Percentiles rank a stretch among this genome's conserved stretches.
phyloP scores from a whole-genome alignment of 1,284 basidiomycete species.

The Tremellales sp. region DNA sequence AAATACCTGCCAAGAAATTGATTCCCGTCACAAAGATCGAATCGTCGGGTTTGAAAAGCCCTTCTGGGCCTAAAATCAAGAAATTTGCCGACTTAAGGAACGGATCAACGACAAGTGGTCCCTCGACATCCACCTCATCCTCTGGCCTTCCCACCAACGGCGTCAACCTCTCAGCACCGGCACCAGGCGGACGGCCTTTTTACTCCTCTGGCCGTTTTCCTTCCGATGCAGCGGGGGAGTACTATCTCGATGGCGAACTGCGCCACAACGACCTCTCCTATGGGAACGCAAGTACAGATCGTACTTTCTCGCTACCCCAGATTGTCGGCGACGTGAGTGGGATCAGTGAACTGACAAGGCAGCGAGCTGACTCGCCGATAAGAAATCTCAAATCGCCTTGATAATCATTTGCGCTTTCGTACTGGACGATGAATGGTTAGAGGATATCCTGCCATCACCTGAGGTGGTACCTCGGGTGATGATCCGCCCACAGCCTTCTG shows the following conservation, averaged over 20 bases:
- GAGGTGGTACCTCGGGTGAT: slow-evolving; percentile 30
- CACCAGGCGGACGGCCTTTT: slow-evolving; percentile 29
- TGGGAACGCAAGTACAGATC: slow-evolving; percentile 17
- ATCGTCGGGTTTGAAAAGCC: background rate
- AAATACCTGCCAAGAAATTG: background rate
- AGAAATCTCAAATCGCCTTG: slow-evolving; percentile 38
- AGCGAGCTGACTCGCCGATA: background rate
- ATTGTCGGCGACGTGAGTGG: slow-evolving; percentile 38
- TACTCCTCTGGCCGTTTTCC: slow-evolving; percentile 29
- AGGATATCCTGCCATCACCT: slow-evolving; percentile 28
- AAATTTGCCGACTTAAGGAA: background rate
- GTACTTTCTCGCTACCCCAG: slow-evolving; percentile 24
- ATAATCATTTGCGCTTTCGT: slow-evolving; percentile 36
- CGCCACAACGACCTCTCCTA: slow-evolving; percentile 31
- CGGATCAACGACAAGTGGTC: background rate
- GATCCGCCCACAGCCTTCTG: slow-evolving; percentile 29
- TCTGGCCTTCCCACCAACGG: background rate
- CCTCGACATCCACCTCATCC: slow-evolving; percentile 1
- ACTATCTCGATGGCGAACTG: slow-evolving; percentile 41
- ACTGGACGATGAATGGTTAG: slow-evolving; percentile 38
- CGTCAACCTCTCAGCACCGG: background rate
- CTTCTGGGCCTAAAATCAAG: background rate
- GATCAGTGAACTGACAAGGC: background rate
- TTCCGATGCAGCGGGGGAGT: slow-evolving; percentile 41
- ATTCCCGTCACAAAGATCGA: background rate